Evolutionary conservation across 2,329 filamentous ascomycete species (phyloP), one percentile per base, ranked within the genome.

Genomic region (Volutella citrinella): DNA sequence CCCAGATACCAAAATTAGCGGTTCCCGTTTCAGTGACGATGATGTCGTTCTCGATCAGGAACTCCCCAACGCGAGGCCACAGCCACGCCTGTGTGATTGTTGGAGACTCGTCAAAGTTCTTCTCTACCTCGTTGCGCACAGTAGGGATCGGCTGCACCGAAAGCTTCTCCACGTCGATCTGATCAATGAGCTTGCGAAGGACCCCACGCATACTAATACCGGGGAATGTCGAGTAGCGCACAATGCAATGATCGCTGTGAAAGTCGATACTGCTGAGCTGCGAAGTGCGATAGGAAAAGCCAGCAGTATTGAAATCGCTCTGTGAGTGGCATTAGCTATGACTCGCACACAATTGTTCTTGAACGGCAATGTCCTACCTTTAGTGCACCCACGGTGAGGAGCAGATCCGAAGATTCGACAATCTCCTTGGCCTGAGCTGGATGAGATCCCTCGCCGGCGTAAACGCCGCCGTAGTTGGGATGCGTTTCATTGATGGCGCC

Each of bases 21-120:
- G 89, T 95, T 23, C 88, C 89, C 3, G 88, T 95, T 60, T 94
- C 89, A 1, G 88, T 91, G 31, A 95, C 76, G 34, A 95, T 69
- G 36, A 94, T 78, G 52, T 95, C 89, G 27, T 80, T 72, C 34
- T 80, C 69, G 34, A 74, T 70, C 9, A 95, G 65, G 70, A 84
- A 94, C 42, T 81, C 71, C 22, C 84, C 82, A 12, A 93, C 68
- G 23, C 75, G 76, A 1, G 84, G 84, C 87, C 87, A 95, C 58
- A 95, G 74, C 70, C 76, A 87, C 12, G 74, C 73, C 57, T 89
- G 84, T 9, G 74, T 82, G 55, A 89, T 85, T 25, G 28, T 57
- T 30, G 52, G 52, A 25, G 50, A 65, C 7, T 44, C 48, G 40
- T 72, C 69, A 10, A 52, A 43, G 30, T 67, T 66, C 36, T 64